A percentile compares a stretch with the other conserved stretches of the same genome.
Conservation (phyloP, 2,329 filamentous ascomycete genomes). For the Tolypocladium amazonense region DNA sequence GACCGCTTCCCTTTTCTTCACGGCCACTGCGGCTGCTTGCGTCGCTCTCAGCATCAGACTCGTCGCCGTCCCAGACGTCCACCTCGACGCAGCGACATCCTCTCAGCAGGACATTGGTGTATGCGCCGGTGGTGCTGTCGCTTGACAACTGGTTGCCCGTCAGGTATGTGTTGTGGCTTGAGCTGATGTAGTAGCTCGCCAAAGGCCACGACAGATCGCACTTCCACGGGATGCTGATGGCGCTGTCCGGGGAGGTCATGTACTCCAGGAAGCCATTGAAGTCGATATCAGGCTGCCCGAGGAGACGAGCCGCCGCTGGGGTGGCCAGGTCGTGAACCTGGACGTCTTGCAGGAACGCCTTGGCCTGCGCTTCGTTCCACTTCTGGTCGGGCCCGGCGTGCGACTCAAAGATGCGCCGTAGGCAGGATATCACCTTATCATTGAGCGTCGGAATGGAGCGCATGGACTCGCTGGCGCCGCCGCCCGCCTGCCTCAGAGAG, state of each 20-base stretch:
- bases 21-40: slow-evolving; percentile 41
- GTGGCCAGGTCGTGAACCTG: slow-evolving; percentile 29
- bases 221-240: slow-evolving; percentile 27
- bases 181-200: slow-evolving; percentile 87
- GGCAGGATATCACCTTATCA: slow-evolving; percentile 26
- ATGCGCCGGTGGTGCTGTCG: slow-evolving; percentile 77
- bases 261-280: slow-evolving; percentile 41
- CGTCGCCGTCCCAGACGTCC: slow-evolving; percentile 87
- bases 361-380: slow-evolving; percentile 35
- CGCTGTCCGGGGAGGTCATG: slow-evolving; percentile 40
- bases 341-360: slow-evolving; percentile 33
- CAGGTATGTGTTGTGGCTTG: slow-evolving; percentile 91
- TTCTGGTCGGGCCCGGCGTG: slow-evolving; percentile 29
- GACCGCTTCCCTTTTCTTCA: slow-evolving; percentile 27
- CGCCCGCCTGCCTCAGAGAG: slow-evolving; percentile 33
- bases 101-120: slow-evolving; percentile 71
- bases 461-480: slow-evolving; percentile 31
- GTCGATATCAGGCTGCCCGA: slow-evolving; percentile 27
- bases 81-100: slow-evolving; percentile 90
- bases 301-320: slow-evolving; percentile 12
- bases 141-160: slow-evolving; percentile 81
- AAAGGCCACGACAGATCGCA: slow-evolving; percentile 63
- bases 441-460: slow-evolving; percentile 31
- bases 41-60: slow-evolving; percentile 57
- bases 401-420: slow-evolving; percentile 34